Base-by-base conservation (phyloP, 306 rosid species). In the Acacia crassicarpa region DNA sequence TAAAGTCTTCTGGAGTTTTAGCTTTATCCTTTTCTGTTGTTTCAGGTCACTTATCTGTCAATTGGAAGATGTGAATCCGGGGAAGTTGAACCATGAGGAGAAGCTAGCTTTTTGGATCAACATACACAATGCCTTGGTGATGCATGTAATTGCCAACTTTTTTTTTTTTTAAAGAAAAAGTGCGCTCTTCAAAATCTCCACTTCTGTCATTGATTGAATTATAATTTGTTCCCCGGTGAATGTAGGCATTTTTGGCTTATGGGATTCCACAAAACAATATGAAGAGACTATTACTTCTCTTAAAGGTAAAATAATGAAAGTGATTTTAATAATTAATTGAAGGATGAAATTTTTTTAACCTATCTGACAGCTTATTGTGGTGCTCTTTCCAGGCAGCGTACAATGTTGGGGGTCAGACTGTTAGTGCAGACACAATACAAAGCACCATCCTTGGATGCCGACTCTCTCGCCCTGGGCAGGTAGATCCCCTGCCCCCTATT, bases 61-160 rank as follows among this genome's bases (percentile, higher is more conserved):
- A 80, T 84, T 96, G 79, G 98, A 96, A 87, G 89, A 92, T 76
- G 88, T 94, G 43, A 89, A 96, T 87, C 97, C 91, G 17, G 83
- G 90, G 83, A 92, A 85, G 84, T 86, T 96, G 90, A 84, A 89
- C 78, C 93, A 92, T 13, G 94, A 90, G 77, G 99, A 96, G 86
- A 96, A 96, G 89, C 88, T 96, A 79, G 97, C 99, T 12, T 96
- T 96, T 80, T 96, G 99, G 99, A 94, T 93, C 75, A 96, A 96
- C 86, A 78, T 94, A 79, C 98, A 96, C 89, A 96, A 96, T 87
- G 90, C 99, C 35, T 87, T 96, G 81, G 93, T 96, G 85, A 96
- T 96, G 99, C 99, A 96, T 90, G 99, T 96, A 95, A 91, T 56
- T 61, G 65, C 49, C 78, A 38, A 38, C 44, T 59, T 35, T 62